A percentile compares a stretch with the other conserved stretches of the same genome.
Conservation (phyloP, 495 filamentous ascomycete genomes). For the Monascus purpureus region DNA sequence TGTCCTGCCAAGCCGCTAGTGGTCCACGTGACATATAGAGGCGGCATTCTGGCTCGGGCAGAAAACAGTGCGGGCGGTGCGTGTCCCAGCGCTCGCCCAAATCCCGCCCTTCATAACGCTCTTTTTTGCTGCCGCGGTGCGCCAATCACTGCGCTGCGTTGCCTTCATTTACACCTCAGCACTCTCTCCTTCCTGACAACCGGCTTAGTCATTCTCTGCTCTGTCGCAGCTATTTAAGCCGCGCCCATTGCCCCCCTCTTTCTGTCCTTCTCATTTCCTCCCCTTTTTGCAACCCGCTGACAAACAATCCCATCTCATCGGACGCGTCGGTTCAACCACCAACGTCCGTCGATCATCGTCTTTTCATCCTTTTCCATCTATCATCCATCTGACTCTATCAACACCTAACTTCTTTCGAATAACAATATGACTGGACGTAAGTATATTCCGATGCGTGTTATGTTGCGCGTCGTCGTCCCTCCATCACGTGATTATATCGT, state of each 20-base stretch:
- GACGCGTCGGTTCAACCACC: constrained; percentile 1
- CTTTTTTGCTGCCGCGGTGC: constrained; percentile 21
- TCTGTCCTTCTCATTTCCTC: constrained; percentile 21
- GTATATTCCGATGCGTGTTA: constrained; percentile 26
- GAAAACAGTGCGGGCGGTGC: too few relatives aligned
- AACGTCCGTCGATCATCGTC: neutral
- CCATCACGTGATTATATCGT: too few relatives aligned
- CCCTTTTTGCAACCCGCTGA: constrained; percentile 6
- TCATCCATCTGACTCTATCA: too few relatives aligned
- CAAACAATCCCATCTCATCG: constrained; percentile 5
- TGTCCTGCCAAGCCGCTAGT: too few relatives aligned
- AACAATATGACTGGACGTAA: constrained; percentile 92
- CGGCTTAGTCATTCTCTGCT: constrained; percentile 16
- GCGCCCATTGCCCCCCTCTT: constrained; percentile 9
- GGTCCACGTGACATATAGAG: too few relatives aligned
- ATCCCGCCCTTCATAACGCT: constrained; percentile 32
- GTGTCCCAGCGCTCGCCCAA: constrained; percentile 19
- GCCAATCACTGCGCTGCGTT: constrained; percentile 27
- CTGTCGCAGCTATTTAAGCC: too few relatives aligned
- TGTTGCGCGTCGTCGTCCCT: constrained; percentile 7
- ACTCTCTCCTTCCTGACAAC: constrained; percentile 8
- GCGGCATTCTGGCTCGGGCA: too few relatives aligned
- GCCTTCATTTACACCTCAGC: constrained; percentile 15
- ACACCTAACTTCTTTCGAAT: constrained; percentile 8
- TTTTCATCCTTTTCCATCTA: constrained; percentile 14